Base-by-base conservation (phyloP, 176 grass and related monocot genomes). In the Raddia guianensis region DNA sequence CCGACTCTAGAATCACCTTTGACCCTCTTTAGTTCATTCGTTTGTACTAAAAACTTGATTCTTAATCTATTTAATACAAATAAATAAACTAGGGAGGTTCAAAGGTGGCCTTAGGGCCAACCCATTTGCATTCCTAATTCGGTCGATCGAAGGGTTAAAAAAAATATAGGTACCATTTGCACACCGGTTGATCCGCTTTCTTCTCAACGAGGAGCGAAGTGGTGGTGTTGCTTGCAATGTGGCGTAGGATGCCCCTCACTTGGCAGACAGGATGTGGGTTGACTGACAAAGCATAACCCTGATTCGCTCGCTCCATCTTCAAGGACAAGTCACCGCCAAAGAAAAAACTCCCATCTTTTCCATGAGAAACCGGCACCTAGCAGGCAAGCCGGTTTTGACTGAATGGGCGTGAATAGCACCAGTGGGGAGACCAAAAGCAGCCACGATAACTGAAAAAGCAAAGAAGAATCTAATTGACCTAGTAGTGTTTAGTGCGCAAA, bases 221-320 rank as follows among this genome's bases (percentile, higher is more conserved):
- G 14, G 48, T 7, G 49, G 35, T 70, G 47, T n/a, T 35, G 19
- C 42, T 68, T 15, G 73, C 57, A 47, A 48, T 48, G 64, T 10
- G 53, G 46, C 63, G 73, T 58, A 13, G 33, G 68, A 73, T 83
- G 79, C 66, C 75, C 68, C 67, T 73, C 74, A 50, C 60, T 65
- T 20, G 7, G 59, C 80, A 82, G 80, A 88, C 74, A 88, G 37
- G 68, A 43, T 60, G 74, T 67, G 50, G 57, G 80, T 73, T 78
- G 80, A 73, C 80, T 44, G 74, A 77, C 50, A 34, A 33, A 48
- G 58, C 55, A 32, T 12, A 46, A 0, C 47, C 66, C 57, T 8
- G 33, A 45, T 46, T 33, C 53, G 5, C 66, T 33, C 53, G 5
- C 66, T 62, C 14, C 74, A 9, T 52, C 72, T 82, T 70, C 34